phyloP scores from a whole-genome alignment of 208 protist species.

The Trypanosoma lewisi region DNA sequence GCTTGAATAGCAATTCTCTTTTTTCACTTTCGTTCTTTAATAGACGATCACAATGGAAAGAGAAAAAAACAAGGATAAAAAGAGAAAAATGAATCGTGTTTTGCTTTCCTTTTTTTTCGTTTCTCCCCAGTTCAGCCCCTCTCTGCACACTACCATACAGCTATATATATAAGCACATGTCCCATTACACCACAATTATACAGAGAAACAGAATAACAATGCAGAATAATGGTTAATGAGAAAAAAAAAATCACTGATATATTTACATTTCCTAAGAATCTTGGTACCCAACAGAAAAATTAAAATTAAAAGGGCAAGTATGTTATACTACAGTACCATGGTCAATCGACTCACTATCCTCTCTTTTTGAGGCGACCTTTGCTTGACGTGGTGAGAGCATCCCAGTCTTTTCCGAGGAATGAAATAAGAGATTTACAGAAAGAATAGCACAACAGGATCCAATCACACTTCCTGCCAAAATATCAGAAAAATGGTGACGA shows the following conservation, averaged over 20 bases:
- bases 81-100: slow-evolving; percentile 17
- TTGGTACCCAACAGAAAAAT: no score
- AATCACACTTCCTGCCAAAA: slow-evolving; percentile 50
- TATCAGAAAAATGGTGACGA: slow-evolving; percentile 64
- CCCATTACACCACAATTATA: no score
- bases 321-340: neutral
- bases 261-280: no score
- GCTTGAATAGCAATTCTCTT: neutral
- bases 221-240: no score
- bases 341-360: neutral
- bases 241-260: no score
- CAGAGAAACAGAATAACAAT: no score
- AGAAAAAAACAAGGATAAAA: slow-evolving; percentile 12
- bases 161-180: no score
- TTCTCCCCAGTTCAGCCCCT: no score
- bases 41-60: slow-evolving; percentile 10
- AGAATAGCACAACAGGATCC: slow-evolving; percentile 19
- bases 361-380: slow-evolving; percentile 3
- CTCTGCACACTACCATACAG: no score
- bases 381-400: slow-evolving; percentile 8
- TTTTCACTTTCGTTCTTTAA: slow-evolving; percentile 4
- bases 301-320: neutral
- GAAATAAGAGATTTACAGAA: slow-evolving; percentile 25
- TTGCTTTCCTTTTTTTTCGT: neutral
- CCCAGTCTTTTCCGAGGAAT: neutral